Evolutionary conservation across 192 early-diverging fungal species (phyloP).

Genomic region (Umbelopsis isabellina): DNA sequence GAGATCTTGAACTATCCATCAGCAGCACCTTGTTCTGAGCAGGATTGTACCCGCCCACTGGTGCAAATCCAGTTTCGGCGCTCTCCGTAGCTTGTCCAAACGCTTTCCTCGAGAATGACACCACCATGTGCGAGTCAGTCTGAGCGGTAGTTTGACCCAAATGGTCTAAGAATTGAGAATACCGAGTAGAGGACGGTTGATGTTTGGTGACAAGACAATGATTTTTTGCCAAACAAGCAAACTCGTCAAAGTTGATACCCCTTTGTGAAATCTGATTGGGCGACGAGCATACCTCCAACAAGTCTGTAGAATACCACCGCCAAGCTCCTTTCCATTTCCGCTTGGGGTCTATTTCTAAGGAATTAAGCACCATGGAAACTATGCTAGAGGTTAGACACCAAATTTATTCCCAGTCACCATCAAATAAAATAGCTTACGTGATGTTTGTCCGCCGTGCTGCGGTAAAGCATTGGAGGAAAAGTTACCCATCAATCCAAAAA

Average conservation of each 20-base stretch:
- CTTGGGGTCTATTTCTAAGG: constrained; percentile 39
- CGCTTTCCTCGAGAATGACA: constrained; percentile 73
- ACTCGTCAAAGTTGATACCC: constrained; percentile 35
- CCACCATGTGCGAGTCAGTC: constrained; percentile 79
- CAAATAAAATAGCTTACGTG: constrained; percentile 24
- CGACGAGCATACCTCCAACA: constrained; percentile 30
- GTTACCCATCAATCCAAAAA: constrained; percentile 36
- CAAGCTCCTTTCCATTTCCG: constrained; percentile 36
- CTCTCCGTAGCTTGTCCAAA: constrained; percentile 58
- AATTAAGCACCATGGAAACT: constrained; percentile 37
- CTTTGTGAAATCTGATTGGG: neutral
- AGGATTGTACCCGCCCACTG: constrained; percentile 81
- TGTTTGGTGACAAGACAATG: constrained; percentile 77
- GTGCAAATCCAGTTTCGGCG: constrained; percentile 57
- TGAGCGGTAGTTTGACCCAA: constrained; percentile 65
- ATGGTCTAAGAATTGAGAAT: constrained; percentile 80
- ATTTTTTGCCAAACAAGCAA: constrained; percentile 69
- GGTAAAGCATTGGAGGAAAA: constrained; percentile 28
- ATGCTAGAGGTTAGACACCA: neutral
- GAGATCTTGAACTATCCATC: constrained; percentile 85
- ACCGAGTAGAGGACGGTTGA: constrained; percentile 59
- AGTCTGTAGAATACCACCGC: constrained; percentile 32
- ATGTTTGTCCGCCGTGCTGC: constrained; percentile 21
- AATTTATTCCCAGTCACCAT: neutral
- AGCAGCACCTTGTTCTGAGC: constrained; percentile 72